Base-by-base conservation (phyloP, 352 stramenopile species). In the Phytophthora pini region DNA sequence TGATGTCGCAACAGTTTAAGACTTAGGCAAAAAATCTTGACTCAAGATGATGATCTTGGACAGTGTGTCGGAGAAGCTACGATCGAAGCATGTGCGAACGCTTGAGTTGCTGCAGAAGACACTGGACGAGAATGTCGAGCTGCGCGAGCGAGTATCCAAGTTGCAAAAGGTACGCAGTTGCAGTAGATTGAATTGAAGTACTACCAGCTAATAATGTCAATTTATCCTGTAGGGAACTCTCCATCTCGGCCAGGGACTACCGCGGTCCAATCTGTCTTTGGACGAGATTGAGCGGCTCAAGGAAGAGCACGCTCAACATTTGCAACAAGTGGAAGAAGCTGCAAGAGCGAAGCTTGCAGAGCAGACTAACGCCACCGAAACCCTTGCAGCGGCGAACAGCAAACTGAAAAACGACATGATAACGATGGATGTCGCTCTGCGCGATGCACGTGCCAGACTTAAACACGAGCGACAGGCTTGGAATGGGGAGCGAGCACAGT, bases 21-120 rank as follows among this genome's bases (percentile, higher is more conserved):
- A 31, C 27, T 31, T 31, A 20, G 17, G 17, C 17, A 20, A 20
- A 20, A 17, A 31, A 9, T 8, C 36, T 40, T 41, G 46, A 40
- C 27, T 32, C 39, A 58, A 27, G 49, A 81, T 79, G 70, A 79
- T 90, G 79, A 57, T 79, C 45, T 66, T 88, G 48, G 81, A 90
- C 54, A 87, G 77, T 29, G 84, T 82, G 3, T 78, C 82, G 24
- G 84, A 93, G 68, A 76, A 83, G 54, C 68, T 93, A 41, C 80
- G 84, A 31, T 90, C 84, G 60, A 93, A 93, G 73, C 84, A 93
- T 59, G 84, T 93, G 20, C 82, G 84, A 13, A 93, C 84, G 27
- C 79, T 93, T 1, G 84, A 93, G 65, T 63, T 93, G 31, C 76
- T 93, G 17, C 84, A 93, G 56, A 90, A 90, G 67, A 93, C 84